Evolutionary conservation across 495 filamentous ascomycete species (phyloP), one percentile per base, ranked within the genome.

Genomic region (Penicillium malachiteum): DNA sequence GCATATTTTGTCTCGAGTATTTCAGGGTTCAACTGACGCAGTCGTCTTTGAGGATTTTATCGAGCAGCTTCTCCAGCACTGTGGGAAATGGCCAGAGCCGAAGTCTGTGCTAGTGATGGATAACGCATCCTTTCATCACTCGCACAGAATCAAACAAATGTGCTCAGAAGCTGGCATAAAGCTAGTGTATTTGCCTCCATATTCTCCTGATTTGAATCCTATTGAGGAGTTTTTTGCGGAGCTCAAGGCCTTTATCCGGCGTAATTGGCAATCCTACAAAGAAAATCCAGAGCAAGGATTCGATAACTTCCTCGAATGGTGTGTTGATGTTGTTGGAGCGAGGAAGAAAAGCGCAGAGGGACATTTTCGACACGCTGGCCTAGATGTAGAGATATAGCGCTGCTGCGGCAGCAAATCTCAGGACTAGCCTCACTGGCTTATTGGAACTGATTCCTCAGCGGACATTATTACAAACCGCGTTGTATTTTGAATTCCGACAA

Each of bases 1-100:
- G 38, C 8, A 46, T 7, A 43, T 34, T 3, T 71, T n/a, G n/a
- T n/a, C n/a, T 74, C 51, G 69, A 74, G 37, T 78, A 2, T 78
- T 72, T 51, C 39, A 65, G 44, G 72, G 75, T 40, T 69, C 62
- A 30, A 77, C 65, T 46, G 67, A 76, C 63, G 64, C 65, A 37
- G 50, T 51, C 11, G 21, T 75, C 35, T 78, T 78, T 59, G 58
- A 75, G 50, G 63, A 68, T 49, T 78, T 74, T 57, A 68, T 77
- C 49, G 60, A 78, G 57, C 58, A 75, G 58, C 63, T 73, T 39
- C 66, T 78, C 18, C 54, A 59, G 42, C 60, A 74, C 45, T 76
- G 57, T 54, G 59, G 69, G 33, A n/a, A 67, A 41, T 78, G 49
- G 59, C 76, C 69, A 1, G 65, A 72, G 46, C 71, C 61, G 18